Conservation (phyloP, 768 basidiomycete species). For the Mycena vitilis region DNA sequence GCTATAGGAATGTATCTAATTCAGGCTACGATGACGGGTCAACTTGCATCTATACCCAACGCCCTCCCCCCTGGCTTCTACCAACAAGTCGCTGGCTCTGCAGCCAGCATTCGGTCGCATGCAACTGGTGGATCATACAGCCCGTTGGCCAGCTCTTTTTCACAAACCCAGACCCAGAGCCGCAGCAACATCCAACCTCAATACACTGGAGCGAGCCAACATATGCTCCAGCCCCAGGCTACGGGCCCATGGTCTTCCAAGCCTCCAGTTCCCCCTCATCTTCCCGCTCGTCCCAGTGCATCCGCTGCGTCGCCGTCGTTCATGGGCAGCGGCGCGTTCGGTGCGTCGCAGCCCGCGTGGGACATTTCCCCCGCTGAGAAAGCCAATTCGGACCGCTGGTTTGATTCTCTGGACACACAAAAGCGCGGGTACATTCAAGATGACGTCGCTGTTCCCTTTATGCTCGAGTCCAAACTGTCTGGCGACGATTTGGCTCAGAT, state of each 20-base stretch:
- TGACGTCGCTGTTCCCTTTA: slow-evolving; percentile 94
- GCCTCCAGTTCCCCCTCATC: slow-evolving; percentile 41
- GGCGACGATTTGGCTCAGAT: slow-evolving; percentile 89
- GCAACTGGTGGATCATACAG: slow-evolving; percentile 75
- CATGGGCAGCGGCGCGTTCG: slow-evolving; percentile 43
- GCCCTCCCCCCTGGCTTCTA: slow-evolving; percentile 86
- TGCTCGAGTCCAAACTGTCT: slow-evolving; percentile 88
- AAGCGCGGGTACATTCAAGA: slow-evolving; percentile 89
- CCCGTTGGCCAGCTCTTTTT: slow-evolving; percentile 58
- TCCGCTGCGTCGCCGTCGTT: slow-evolving; percentile 42
- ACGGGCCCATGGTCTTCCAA: slow-evolving; percentile 54
- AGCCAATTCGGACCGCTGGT: slow-evolving; percentile 78
- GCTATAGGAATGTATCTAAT: slow-evolving; percentile 97
- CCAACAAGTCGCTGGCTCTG: slow-evolving; percentile 75
- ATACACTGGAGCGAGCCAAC: slow-evolving; percentile 65
- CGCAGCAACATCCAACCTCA: slow-evolving; percentile 65
- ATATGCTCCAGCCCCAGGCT: slow-evolving; percentile 56
- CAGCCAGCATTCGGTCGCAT: slow-evolving; percentile 57
- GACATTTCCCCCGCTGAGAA: slow-evolving; percentile 89
- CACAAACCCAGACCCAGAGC: slow-evolving; percentile 41
- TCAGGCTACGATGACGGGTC: slow-evolving; percentile 88
- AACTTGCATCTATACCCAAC: slow-evolving; percentile 76
- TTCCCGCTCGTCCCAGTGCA: slow-evolving; percentile 54
- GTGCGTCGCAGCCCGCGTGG: slow-evolving; percentile 63
- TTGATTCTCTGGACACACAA: slow-evolving; percentile 82